Evolutionary conservation across 305 asterid species (phyloP), one percentile per base, ranked within the genome.

Genomic region (Fraxinus latifolia): DNA sequence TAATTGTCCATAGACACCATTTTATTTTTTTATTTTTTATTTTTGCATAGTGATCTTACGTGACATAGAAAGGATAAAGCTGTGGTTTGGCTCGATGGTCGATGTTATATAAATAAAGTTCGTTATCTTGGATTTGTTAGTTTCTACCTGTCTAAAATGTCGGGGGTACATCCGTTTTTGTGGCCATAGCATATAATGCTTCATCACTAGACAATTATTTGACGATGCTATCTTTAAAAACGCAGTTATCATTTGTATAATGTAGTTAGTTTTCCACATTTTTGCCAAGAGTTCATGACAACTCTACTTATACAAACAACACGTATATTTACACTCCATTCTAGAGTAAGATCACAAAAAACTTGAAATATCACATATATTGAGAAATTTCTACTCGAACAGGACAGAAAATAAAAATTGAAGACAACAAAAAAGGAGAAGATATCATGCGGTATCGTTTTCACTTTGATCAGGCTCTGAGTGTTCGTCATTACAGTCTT

Each of bases 1-100:
- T 90, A 92, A 91, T 84, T 87, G 89, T 90, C 74, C 84, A 85
- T 89, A 91, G 91, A 55, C 84, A 83, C 86, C 82, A 37, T 84
- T 85, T 86, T 76, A 86, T 86, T 8, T 86, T 8, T 21, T 76
- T 80, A 83, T 17, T 83, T 67, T 62, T 23, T n/a, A 80, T 77
- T 65, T 70, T 86, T 87, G 78, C 83, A 84, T 85, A 58, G 92
- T 85, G 89, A 81, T 86, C 81, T 84, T 88, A 85, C 91, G 84
- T 85, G 84, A 80, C 55, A 86, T 83, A 87, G 83, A 86, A 91
- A 88, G 84, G 89, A 87, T 83, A 89, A 65, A 80, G 87, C 80
- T 82, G 74, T 68, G 84, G 74, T 68, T 78, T 77, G 29, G 27
- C n/a, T 47, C 62, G 86, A 87, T 39, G 82, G 70, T 72, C 77